A percentile compares a stretch with the other conserved stretches of the same genome.
These are phyloP conservation scores for Ophiostoma fasciatum DNA, from an alignment of 2,329 filamentous ascomycete genomes.

Conservation along the genomic window DNA sequence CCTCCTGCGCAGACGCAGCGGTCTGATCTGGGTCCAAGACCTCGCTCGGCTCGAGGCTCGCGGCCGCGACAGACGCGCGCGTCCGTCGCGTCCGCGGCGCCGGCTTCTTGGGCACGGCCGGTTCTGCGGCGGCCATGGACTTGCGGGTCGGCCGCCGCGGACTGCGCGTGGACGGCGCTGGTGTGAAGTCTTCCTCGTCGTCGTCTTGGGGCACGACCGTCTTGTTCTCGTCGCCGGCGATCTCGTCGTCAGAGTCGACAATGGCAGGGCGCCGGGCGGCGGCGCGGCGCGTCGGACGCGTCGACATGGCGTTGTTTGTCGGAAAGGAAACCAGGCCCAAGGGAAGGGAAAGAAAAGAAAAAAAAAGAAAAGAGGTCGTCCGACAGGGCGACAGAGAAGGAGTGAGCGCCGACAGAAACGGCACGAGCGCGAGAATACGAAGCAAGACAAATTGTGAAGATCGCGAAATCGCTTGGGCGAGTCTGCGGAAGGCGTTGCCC, in stretches of 20 bases:
- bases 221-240: constrained; percentile 31
- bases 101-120: constrained; percentile 15
- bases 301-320: constrained; percentile 20
- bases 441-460: constrained; percentile 1
- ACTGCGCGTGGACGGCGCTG: constrained; percentile 43
- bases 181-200: constrained; percentile 65
- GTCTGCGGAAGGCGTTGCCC: constrained; percentile 9
- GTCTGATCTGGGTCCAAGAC: constrained; percentile 41
- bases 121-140: constrained; percentile 27
- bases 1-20: constrained; percentile 16
- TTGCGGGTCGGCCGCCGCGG: constrained; percentile 25
- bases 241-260: constrained; percentile 67
- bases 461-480: background rate
- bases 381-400: background rate
- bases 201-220: constrained; percentile 36
- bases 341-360: background rate
- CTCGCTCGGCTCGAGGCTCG: constrained; percentile 45
- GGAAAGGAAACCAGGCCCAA: background rate
- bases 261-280: constrained; percentile 55
- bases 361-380: constrained; percentile 1
- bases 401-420: too few relatives aligned
- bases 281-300: constrained; percentile 29
- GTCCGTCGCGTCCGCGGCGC: constrained; percentile 29
- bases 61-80: constrained; percentile 17
- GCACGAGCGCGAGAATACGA: background rate